A percentile compares a stretch with the other conserved stretches of the same genome.
These are phyloP conservation scores for Sporothrix schenckii DNA, from an alignment of 2,329 filamentous ascomycete species.

Conservation along the genomic window DNA sequence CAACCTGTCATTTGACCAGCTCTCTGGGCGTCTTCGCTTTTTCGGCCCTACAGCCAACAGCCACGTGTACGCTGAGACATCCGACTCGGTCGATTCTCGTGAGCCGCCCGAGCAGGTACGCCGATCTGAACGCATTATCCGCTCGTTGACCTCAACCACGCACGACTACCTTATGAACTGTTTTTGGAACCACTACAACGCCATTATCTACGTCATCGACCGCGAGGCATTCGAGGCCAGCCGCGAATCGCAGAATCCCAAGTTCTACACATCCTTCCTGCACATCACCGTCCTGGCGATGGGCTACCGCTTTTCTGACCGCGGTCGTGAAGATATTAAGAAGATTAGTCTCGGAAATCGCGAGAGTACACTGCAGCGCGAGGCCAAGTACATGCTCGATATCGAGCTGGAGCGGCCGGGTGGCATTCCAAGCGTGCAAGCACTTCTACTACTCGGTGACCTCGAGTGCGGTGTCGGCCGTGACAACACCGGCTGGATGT, in stretches of 20 bases:
- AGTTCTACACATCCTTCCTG: constrained; percentile 57
- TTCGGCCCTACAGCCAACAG: constrained; percentile 59
- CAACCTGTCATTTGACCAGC: constrained; percentile 56
- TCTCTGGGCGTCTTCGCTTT: constrained; percentile 55
- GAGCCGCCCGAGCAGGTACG: constrained; percentile 52
- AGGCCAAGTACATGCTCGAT: constrained; percentile 59
- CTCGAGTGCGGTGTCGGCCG: constrained; percentile 58
- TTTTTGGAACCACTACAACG: constrained; percentile 58
- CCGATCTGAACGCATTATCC: constrained; percentile 53
- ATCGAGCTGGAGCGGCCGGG: constrained; percentile 56
- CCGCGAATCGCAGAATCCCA: constrained; percentile 49
- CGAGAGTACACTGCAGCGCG: constrained; percentile 57
- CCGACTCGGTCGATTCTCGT: constrained; percentile 43
- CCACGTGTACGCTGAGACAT: constrained; percentile 52
- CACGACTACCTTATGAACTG: constrained; percentile 57
- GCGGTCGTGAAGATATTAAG: constrained; percentile 52
- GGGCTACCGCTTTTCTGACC: constrained; percentile 56
- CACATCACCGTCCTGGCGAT: constrained; percentile 57
- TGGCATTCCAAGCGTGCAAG: constrained; percentile 57
- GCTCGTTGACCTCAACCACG: constrained; percentile 50
- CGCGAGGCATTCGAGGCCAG: constrained; percentile 54
- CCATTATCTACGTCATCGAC: constrained; percentile 54
- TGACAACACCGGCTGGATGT: constrained; percentile 60
- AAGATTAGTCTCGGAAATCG: constrained; percentile 50
- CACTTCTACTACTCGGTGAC: constrained; percentile 55